Evolutionary conservation across 495 filamentous ascomycete species (phyloP), one percentile per base, ranked within the genome.

Genomic region (Annulohypoxylon stygium): DNA sequence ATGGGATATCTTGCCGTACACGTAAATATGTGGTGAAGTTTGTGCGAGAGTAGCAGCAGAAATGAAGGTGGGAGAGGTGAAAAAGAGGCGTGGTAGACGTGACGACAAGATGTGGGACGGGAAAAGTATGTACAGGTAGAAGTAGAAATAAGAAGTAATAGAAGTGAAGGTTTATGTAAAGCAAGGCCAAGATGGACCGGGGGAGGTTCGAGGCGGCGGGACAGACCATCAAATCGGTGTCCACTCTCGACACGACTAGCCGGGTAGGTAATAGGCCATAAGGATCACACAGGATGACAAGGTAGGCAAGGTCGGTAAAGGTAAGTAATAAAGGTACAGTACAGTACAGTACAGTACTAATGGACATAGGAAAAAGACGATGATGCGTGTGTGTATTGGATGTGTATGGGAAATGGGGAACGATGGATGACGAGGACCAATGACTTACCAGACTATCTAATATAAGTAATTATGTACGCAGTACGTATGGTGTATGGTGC

Each of bases 191-290:
- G 59, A 72, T 74, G 37, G 72, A 75, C 75, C 64, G 76, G 77
- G 75, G 75, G 77, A 79, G 70, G 69, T 78, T 74, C 75, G 77
- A 79, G 75, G 74, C 76, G 72, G 77, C 77, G 75, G 77, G 75
- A 78, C 77, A 77, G 68, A 74, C 72, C 75, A 71, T 73, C 70
- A 71, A 79, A 76, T 74, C 77, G 77, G 75, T 70, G 72, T 64
- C 72, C 72, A 77, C 63, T 70, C 67, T 67, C 73, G 70, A 78
- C 69, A 75, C 62, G 64, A 69, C 76, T 75, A 78, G 72, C 72
- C 72, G 72, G 72, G 43, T 47, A 70, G 62, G 30, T 59, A 36
- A 67, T 71, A 60, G 33, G 33, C 51, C 60, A 45, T 59, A 51
- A 74, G 62, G 67, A 67, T 64, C 63, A 59, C 59, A 58, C 60